Evolutionary conservation across 139 green algal genomes (phyloP).

Genomic region (Prasinococcaceae sp.): DNA sequence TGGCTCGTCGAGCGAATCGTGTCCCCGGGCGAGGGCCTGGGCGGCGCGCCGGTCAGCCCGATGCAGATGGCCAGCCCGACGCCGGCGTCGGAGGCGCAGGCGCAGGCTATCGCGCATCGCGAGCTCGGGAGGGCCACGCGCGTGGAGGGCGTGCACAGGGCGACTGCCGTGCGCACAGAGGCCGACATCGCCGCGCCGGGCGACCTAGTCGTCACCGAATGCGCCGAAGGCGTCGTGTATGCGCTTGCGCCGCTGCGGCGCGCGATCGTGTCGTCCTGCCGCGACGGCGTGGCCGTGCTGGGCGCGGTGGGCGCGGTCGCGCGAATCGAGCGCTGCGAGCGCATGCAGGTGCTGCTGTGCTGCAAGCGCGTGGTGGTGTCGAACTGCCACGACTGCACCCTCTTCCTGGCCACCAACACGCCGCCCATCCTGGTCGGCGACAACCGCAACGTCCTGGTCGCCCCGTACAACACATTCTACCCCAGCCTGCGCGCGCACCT

Average conservation of each 20-base stretch:
- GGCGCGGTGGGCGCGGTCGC: conserved; percentile 17
- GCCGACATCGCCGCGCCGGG: no score
- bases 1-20: no score
- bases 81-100: no score
- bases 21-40: no score
- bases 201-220: no score
- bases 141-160: no score
- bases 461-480: conserved; percentile 31
- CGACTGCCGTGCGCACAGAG: no score
- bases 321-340: conserved; percentile 19
- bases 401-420: conserved; percentile 23
- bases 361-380: conserved; percentile 15
- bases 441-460: conserved; percentile 25
- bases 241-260: conserved; percentile 17
- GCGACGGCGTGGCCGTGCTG: conserved; percentile 22
- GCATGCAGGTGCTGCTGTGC: conserved; percentile 18
- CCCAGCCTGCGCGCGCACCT: conserved; percentile 17
- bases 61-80: no score
- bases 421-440: conserved; percentile 18
- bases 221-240: conserved; percentile 25
- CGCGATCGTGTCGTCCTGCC: conserved; percentile 18
- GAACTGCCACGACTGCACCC: conserved; percentile 23
- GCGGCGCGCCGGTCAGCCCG: no score
- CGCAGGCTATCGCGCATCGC: no score
- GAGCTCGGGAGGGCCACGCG: no score